These are phyloP conservation scores for Xylariaceae sp. DNA, from an alignment of 2,329 filamentous ascomycete species.

Conservation along the genomic window DNA sequence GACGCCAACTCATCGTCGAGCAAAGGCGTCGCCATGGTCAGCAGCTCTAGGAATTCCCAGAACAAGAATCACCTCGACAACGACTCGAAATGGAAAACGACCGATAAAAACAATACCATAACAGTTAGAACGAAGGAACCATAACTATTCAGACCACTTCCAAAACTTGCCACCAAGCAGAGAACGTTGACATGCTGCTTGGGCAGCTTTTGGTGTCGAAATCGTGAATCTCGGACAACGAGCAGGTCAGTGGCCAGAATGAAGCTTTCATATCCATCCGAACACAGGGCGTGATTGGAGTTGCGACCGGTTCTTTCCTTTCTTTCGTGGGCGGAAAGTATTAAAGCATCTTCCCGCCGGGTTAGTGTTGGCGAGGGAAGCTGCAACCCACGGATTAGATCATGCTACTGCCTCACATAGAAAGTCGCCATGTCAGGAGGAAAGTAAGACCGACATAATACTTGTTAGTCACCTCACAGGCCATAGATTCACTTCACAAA, in stretches of 20 bases:
- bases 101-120: constrained; percentile 6
- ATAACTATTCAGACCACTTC: constrained; percentile 8
- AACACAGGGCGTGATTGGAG: neutral
- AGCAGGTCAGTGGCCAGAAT: neutral
- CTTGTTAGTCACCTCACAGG: neutral
- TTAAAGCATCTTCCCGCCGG: neutral
- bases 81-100: neutral
- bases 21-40: constrained; percentile 19
- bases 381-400: neutral
- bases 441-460: neutral
- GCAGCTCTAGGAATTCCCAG: constrained; percentile 23
- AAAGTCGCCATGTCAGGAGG: constrained; percentile 11
- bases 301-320: neutral
- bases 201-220: constrained; percentile 1
- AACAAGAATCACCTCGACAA: constrained; percentile 1
- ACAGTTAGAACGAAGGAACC: constrained; percentile 8
- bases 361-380: neutral
- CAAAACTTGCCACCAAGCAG: constrained; percentile 12
- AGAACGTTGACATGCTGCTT: constrained; percentile 7
- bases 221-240: neutral
- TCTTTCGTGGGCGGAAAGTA: neutral
- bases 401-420: constrained; percentile 9
- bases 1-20: constrained; percentile 20
- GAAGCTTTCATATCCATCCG: neutral
- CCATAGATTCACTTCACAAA: neutral